Base-by-base conservation (phyloP, 495 filamentous ascomycete species). In the Thermothielavioides terrestris region DNA sequence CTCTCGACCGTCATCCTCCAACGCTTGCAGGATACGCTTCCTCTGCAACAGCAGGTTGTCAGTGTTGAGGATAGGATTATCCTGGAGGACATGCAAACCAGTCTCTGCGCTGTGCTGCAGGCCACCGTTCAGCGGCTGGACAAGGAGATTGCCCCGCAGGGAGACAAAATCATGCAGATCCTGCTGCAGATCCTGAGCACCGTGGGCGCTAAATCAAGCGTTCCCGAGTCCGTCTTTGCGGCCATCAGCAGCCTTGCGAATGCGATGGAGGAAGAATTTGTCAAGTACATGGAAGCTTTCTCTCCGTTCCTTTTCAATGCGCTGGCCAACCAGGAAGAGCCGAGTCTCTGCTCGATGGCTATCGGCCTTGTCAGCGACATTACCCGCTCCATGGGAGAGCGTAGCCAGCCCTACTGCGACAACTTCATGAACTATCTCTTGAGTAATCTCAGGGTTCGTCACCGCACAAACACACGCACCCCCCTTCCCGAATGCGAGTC, bases 351-450 rank as follows among this genome's bases (percentile, higher is more conserved):
- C 75, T 79, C 90, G 31, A 94, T 98, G 86, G 91, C 92, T 45
- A 96, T 97, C 68, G 92, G 92, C 48, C 74, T 97, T 37, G 90
- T 96, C 52, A 95, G 91, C 65, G 92, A 98, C 62, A 89, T 98
- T 59, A 85, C 88, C 23, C 86, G 92, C 53, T 89, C 90, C 9
- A 73, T 97, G 67, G 89, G 89, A 60, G 85, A 87, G 61, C 82
- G 84, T 63, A 83, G 89, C 57, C 86, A 90, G 68, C 92, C 91
- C 42, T 97, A 81, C 72, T 98, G 92, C 70, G 94, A 98, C 60
- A 74, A 78, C 50, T 96, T 97, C 64, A 98, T 98, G 92, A 98
- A 97, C 70, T 84, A 88, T 59, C 76, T 98, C 31, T 78, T 97
- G 52, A 86, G 84, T 67, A 94, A 91, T 61, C 77, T 98, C 10